Base-by-base conservation (phyloP, 768 basidiomycete genomes). In the Suillus subluteus region DNA sequence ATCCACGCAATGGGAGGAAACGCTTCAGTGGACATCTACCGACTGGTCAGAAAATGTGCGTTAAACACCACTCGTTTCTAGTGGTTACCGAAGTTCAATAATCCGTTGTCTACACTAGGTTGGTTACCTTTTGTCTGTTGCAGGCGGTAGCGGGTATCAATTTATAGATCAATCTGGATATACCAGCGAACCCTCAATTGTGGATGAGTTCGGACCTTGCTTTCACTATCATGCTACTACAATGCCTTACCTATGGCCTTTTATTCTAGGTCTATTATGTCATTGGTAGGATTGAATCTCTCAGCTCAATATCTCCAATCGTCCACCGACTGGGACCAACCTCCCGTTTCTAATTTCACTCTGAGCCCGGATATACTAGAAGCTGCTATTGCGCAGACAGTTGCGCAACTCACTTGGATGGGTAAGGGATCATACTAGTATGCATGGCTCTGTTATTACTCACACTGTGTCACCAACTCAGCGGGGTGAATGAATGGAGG, bases 241-340 rank as follows among this genome's bases (percentile, higher is more conserved):
- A 35, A 21, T n/a, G 11, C 9, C 21, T 56, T 9, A 56, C 18
- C 11, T n/a, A 11, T 4, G 4, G 5, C 12, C n/a, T 56, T 12
- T 35, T 23, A 12, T 23, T 50, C 40, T 21, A 63, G 62, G 44
- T 54, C 50, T 37, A 63, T 63, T 9, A 63, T 63, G 62, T n/a
- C 62, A 48, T 48, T 63, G 35, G 18, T 37, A 23, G 46, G 62
- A 12, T 48, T 43, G 16, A 37, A 37, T 35, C 44, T 54, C 44
- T 37, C 9, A 9, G 21, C 35, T n/a, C 55, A 56, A 16, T 37
- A 37, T 21, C 2, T 4, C 18, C 32, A 12, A 37, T 18, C 5
- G 41, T 0, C 16, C 6, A 11, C 6, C 16, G 35, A 37, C 32
- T 32, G 32, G 32, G 32, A 37, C 7, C 35, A 37, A 37, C 35